These are phyloP conservation scores for Blastosporella zonata DNA, from an alignment of 1,284 basidiomycete species.

Conservation along the genomic window DNA sequence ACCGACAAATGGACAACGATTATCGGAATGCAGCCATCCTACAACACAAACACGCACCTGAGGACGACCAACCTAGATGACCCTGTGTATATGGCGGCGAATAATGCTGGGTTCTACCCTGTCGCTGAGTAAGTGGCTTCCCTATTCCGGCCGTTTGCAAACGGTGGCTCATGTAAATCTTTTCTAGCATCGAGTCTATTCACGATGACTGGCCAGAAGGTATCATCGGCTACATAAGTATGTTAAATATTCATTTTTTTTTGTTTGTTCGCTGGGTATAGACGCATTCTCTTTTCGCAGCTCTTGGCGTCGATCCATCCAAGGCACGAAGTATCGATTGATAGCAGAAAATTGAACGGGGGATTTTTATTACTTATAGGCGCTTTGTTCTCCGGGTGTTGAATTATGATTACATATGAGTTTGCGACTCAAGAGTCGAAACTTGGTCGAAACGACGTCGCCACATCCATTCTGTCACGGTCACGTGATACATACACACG, in stretches of 20 bases:
- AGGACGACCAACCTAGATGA: slow-evolving; percentile 11
- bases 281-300: not conserved
- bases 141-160: not conserved
- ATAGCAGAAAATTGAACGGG: not conserved
- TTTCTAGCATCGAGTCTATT: slow-evolving; percentile 5
- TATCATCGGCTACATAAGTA: slow-evolving; percentile 11
- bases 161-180: not conserved
- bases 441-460: too few species aligned
- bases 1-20: slow-evolving; percentile 37
- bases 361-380: too few species aligned
- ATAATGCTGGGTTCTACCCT: slow-evolving; percentile 10
- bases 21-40: slow-evolving; percentile 19
- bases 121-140: slow-evolving; percentile 12
- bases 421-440: too few species aligned
- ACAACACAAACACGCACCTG: slow-evolving; percentile 13
- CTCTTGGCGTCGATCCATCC: slow-evolving; percentile 1
- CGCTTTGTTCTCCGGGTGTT: too few species aligned
- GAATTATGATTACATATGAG: too few species aligned
- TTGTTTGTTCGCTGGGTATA: not conserved
- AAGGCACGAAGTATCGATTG: slow-evolving; percentile 2
- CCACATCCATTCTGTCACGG: too few species aligned
- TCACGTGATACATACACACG: too few species aligned
- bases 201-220: slow-evolving; percentile 26
- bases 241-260: not conserved
- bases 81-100: slow-evolving; percentile 8